phyloP scores from a whole-genome alignment of 2,329 filamentous ascomycete genomes.

The Exserohilum rostratum region DNA sequence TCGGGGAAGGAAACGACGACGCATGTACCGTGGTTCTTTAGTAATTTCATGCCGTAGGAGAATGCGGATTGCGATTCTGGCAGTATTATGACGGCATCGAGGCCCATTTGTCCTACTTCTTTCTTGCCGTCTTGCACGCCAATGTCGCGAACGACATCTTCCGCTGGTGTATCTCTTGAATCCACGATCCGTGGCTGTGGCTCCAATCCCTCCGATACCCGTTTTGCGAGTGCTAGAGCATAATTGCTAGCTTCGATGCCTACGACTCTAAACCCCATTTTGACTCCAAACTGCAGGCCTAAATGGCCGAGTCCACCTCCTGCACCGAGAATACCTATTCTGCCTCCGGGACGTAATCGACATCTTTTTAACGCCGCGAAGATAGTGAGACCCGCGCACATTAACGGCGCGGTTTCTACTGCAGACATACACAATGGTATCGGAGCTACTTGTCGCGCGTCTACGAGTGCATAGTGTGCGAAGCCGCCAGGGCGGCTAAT shows the following conservation, averaged over 20 bases:
- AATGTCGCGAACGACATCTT: constrained; percentile 40
- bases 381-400: constrained; percentile 54
- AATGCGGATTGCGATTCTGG: constrained; percentile 57
- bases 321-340: constrained; percentile 51
- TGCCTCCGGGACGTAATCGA: constrained; percentile 35
- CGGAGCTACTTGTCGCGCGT: constrained; percentile 47
- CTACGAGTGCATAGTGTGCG: constrained; percentile 52
- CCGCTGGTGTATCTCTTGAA: constrained; percentile 42
- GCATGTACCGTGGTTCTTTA: constrained; percentile 55
- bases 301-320: constrained; percentile 44
- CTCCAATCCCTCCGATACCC: constrained; percentile 24
- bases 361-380: constrained; percentile 51
- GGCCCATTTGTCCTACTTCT: constrained; percentile 50
- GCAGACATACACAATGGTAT: constrained; percentile 44
- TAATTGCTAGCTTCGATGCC: constrained; percentile 50
- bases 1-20: constrained; percentile 57
- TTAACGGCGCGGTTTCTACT: constrained; percentile 50
- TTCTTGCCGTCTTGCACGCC: constrained; percentile 47
- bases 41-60: constrained; percentile 53
- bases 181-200: constrained; percentile 49
- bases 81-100: constrained; percentile 56
- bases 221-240: constrained; percentile 44
- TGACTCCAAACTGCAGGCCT: constrained; percentile 37
- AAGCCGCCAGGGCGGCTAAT: constrained; percentile 50
- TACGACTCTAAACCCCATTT: constrained; percentile 45